A percentile compares a stretch with the other conserved stretches of the same genome.
These are phyloP conservation scores for Syncephalastrum racemosum DNA, from an alignment of 371 early-diverging fungal species.

Conservation along the genomic window DNA sequence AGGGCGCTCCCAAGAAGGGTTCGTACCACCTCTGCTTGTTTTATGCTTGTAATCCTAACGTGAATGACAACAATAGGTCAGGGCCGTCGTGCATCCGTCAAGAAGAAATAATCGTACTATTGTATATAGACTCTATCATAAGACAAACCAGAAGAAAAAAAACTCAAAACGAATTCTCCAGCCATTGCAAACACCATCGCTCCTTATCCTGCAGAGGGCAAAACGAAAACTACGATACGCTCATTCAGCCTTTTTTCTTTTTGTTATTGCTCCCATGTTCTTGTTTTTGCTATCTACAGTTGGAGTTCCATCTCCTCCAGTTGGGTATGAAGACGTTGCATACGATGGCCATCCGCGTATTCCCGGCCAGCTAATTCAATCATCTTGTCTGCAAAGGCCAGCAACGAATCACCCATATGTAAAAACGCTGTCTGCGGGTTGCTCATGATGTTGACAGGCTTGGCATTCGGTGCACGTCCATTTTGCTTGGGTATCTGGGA, in stretches of 20 bases:
- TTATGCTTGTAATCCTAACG: slow-evolving; percentile 1
- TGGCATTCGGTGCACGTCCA: slow-evolving; percentile 4
- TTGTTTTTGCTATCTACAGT: no score
- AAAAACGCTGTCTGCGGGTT: slow-evolving; percentile 27
- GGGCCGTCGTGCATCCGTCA: slow-evolving; percentile 63
- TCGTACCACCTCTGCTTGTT: slow-evolving; percentile 12
- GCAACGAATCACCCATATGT: slow-evolving; percentile 38
- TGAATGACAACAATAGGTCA: slow-evolving; percentile 39
- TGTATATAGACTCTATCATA: slow-evolving; percentile 3
- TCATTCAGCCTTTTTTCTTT: neutral
- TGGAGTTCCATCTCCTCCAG: no score
- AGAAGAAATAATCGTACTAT: slow-evolving; percentile 47
- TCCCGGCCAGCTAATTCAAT: slow-evolving; percentile 42
- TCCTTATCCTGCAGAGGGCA: no score
- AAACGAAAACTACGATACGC: no score
- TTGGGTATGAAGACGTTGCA: slow-evolving; percentile 15
- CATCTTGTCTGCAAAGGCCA: slow-evolving; percentile 36
- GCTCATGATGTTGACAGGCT: slow-evolving; percentile 39
- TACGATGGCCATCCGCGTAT: slow-evolving; percentile 21
- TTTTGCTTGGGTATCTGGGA: slow-evolving; percentile 7
- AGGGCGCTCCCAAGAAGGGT: slow-evolving; percentile 85
- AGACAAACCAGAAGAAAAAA: no score
- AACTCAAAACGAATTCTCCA: neutral
- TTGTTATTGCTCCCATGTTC: slow-evolving; percentile 21
- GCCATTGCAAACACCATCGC: neutral